A percentile compares a stretch with the other conserved stretches of the same genome.
phyloP scores from a whole-genome alignment of 2,329 filamentous ascomycete species.

The Davidsoniella eucalypti region DNA sequence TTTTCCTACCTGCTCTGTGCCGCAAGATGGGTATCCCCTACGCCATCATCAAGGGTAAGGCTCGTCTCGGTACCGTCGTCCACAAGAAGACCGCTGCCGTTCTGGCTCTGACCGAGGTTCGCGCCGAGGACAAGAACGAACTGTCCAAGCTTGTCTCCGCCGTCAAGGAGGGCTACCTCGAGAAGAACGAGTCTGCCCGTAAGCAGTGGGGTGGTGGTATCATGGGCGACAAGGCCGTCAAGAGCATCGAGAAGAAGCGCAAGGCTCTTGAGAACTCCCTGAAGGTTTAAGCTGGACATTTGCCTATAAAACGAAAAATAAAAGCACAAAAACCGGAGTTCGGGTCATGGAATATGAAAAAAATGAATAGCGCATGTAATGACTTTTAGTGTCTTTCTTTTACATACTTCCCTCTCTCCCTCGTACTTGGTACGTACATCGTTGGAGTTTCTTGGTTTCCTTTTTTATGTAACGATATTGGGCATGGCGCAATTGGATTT shows the following conservation, averaged over 20 bases:
- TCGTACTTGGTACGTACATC: not conserved
- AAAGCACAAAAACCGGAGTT: constrained; percentile 11
- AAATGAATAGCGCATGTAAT: constrained; percentile 10
- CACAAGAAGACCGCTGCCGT: constrained; percentile 99
- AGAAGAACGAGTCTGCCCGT: constrained; percentile 83
- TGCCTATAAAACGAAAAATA: constrained; percentile 4
- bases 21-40: constrained; percentile 99
- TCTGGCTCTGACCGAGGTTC: constrained; percentile 88
- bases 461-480: constrained; percentile 4
- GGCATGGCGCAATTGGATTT: constrained; percentile 12
- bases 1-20: constrained; percentile 98
- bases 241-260: constrained; percentile 64
- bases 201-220: constrained; percentile 99
- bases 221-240: constrained; percentile 89
- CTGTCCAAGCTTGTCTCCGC: constrained; percentile 90
- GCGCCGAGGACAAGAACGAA: constrained; percentile 95
- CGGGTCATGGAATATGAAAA: constrained; percentile 10
- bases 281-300: constrained; percentile 62
- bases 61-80: constrained; percentile 92
- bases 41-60: constrained; percentile 99
- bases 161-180: constrained; percentile 95
- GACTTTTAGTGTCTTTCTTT: constrained; percentile 10
- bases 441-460: constrained; percentile 5
- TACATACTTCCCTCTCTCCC: no score
- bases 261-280: constrained; percentile 89